Evolutionary conservation across 176 grass and related monocot genomes (phyloP), one percentile per base, ranked within the genome.

Genomic region (Triticum aestivum): DNA sequence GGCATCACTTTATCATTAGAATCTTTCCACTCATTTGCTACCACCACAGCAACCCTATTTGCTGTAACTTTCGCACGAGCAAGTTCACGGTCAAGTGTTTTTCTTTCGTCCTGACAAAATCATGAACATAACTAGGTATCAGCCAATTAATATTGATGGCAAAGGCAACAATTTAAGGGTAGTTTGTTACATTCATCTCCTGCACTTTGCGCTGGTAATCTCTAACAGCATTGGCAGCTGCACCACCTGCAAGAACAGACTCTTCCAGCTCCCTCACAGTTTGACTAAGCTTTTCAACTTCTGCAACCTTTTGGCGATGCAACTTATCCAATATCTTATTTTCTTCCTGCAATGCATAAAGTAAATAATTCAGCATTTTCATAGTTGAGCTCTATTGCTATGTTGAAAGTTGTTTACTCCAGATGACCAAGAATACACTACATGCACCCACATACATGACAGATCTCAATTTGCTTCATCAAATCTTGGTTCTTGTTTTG

Each of bases 21-120:
- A 94, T 99, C 97, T 88, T 99, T 99, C 97, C 97, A 99, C 75
- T 99, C 97, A 90, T 99, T 99, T 5, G 97, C 97, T 80, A 97
- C 97, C 66, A 97, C 97, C 78, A 90, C 85, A 78, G 97, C 97
- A 83, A 97, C 94, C 78, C 97, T 94, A 89, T 99, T 99, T 86
- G 94, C 97, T 59, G 83, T 87, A 81, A 97, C 94, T 89, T 97
- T 99, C 32, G 97, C 87, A 77, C 97, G 92, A 85, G 97, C 87
- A 91, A 99, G 97, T 91, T 99, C 94, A 61, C 94, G 92, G 51
- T 97, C 97, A 86, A 97, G 90, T 49, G 94, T 97, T 91, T 93
- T 97, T 84, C 82, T 99, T 92, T 99, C 94, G 54, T 94, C 97
- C 97, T 97, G 83, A 80, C 18, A 82, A 91, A 82, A 87, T 32